A percentile compares a stretch with the other conserved stretches of the same genome.
phyloP scores from a whole-genome alignment of 75 land plant genomes.

The Cunninghamia lanceolata region DNA sequence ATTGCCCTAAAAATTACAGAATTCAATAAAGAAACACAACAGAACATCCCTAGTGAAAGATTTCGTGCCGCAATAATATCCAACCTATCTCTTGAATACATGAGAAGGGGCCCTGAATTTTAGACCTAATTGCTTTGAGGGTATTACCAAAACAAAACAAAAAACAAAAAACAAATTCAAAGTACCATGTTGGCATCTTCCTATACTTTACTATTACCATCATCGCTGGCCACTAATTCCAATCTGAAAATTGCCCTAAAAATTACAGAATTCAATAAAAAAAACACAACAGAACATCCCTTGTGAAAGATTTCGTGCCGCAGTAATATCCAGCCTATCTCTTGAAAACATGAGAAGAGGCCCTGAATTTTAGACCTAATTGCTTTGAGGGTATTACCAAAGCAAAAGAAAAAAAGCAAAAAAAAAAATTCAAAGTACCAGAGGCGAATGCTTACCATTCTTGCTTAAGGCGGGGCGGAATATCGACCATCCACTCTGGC shows the following conservation, averaged over 20 bases:
- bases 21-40: not conserved
- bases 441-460: constrained; percentile 55
- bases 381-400: not conserved
- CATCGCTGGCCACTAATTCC: too few species aligned
- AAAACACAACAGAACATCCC: not conserved
- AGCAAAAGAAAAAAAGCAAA: not conserved
- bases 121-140: too few species aligned
- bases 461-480: constrained; percentile 52
- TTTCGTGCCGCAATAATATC: not conserved
- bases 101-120: too few species aligned
- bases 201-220: too few species aligned
- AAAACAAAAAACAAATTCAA: not conserved
- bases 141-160: not conserved
- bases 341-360: too few species aligned
- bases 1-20: not conserved
- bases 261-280: not conserved
- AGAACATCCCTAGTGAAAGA: not conserved
- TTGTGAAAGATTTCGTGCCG: not conserved
- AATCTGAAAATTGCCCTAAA: not conserved
- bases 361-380: too few species aligned
- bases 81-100: too few species aligned
- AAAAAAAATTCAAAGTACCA: not conserved
- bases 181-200: too few species aligned
- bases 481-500: constrained; percentile 99
- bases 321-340: too few species aligned